Percentiles rank a stretch among this genome's conserved stretches.
phyloP scores from a whole-genome alignment of 345 rosid genomes.

The Arabidopsis thaliana region DNA sequence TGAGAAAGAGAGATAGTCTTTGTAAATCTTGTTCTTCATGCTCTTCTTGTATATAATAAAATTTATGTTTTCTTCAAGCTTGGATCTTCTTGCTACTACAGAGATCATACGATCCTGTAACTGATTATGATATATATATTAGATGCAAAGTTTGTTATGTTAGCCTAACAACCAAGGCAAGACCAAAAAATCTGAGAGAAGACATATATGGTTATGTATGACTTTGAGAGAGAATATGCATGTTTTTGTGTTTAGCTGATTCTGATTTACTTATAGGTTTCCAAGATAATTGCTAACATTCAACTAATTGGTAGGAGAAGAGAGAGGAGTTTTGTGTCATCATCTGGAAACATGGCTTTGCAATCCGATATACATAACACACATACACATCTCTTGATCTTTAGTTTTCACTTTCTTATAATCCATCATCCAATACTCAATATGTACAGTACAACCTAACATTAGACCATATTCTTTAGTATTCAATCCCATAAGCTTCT shows the following conservation, averaged over 20 bases:
- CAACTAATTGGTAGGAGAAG: background rate
- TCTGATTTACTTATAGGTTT: slow-evolving; percentile 3
- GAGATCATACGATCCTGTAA: background rate
- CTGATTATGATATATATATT: background rate
- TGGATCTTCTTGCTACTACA: slow-evolving; percentile 6
- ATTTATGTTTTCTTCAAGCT: slow-evolving; percentile 12
- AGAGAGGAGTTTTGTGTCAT: slow-evolving; percentile 23
- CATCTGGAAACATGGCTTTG: slow-evolving; percentile 16
- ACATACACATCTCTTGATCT: slow-evolving; percentile 12
- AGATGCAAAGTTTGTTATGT: background rate
- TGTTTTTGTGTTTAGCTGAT: background rate
- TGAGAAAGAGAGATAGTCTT: slow-evolving; percentile 39
- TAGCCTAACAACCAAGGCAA: background rate
- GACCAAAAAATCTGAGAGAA: background rate
- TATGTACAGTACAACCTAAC: slow-evolving; percentile 34
- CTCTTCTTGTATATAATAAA: slow-evolving; percentile 16
- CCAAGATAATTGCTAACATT: slow-evolving; percentile 10
- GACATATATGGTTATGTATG: background rate
- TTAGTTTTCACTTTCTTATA: slow-evolving; percentile 25
- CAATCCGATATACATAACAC: slow-evolving; percentile 27
- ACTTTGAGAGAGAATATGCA: background rate
- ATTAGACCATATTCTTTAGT: slow-evolving; percentile 9
- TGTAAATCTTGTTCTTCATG: slow-evolving; percentile 21
- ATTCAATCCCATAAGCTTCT: slow-evolving; percentile 29
- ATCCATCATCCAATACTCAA: slow-evolving; percentile 11